Base-by-base conservation (phyloP, 345 rosid species). In the Atalantia buxifolia region DNA sequence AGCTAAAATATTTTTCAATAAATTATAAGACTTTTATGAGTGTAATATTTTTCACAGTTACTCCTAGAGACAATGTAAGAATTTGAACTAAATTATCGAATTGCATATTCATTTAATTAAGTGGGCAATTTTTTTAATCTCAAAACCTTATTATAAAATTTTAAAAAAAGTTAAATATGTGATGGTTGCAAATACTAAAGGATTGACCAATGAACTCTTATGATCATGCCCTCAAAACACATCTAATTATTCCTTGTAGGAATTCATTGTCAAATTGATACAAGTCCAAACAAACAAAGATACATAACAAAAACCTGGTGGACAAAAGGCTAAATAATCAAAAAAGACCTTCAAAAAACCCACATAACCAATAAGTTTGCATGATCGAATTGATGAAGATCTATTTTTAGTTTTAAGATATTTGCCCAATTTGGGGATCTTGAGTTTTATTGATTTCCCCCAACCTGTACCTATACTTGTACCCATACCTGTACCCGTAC, bases 331-430 rank as follows among this genome's bases (percentile, higher is more conserved):
- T 31, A 36, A 40, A 61, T 30, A 2, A 0, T 38, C 0, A 8
- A 38, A 38, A 79, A 7, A 81, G 73, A 77, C 72, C 6, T 69
- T 67, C 35, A 1, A 73, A 80, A 70, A 73, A n/a, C 74, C 63
- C 81, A 71, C 9, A 8, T 73, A 79, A 75, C 35, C 78, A 82
- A 76, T 91, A 0, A 83, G 81, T 69, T 90, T 94, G 97, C 66
- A 91, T 5, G 93, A 91, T n/a, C 80, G 86, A 53, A 94, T 82
- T 1, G 90, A 88, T 8, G 86, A 86, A 19, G 95, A 93, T 79
- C 82, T 94, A 48, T 5, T 89, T 89, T 0, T 35, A 0, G 97
- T 90, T 75, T 92, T 94, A 82, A 88, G 93, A 86, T 92, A 90
- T 76, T 91, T 97, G 3, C 97, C 97, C 6, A 8, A 2, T 8